A percentile compares a stretch with the other conserved stretches of the same genome.
Evolutionary conservation across 1,284 basidiomycete species (phyloP).

Genomic region (Marasmius sp.): DNA sequence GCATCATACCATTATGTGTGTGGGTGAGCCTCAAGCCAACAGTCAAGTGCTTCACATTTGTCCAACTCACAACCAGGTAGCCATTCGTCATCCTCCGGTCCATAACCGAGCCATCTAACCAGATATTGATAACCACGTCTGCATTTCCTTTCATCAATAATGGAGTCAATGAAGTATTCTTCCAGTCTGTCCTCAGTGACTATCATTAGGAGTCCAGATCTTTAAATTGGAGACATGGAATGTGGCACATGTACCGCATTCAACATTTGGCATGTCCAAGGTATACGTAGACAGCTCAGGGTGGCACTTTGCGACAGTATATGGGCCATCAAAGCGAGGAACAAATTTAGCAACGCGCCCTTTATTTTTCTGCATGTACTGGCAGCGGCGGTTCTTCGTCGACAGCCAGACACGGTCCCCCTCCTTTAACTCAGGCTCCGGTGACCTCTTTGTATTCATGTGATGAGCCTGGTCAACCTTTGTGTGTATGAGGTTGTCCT

Average conservation of each 20-base stretch:
- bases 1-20: not conserved
- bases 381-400: conserved; percentile 7
- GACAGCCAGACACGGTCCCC: conserved; percentile 19
- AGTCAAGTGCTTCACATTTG: conserved; percentile 20
- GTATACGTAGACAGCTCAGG: conserved; percentile 22
- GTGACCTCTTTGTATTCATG: conserved; percentile 15
- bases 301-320: conserved; percentile 4
- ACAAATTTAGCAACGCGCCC: conserved; percentile 26
- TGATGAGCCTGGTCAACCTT: conserved; percentile 16
- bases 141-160: not conserved
- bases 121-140: conserved; percentile 5
- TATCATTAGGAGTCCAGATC: conserved; percentile 11
- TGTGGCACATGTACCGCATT: conserved; percentile 13
- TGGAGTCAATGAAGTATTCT: conserved; percentile 1
- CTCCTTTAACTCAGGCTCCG: conserved; percentile 5
- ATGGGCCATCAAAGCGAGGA: conserved; percentile 24
- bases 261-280: conserved; percentile 15
- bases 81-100: conserved; percentile 7
- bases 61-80: not conserved
- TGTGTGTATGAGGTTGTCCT: conserved; percentile 11
- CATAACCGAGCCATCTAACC: conserved; percentile 2
- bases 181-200: conserved; percentile 2
- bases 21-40: conserved; percentile 11
- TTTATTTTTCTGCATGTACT: conserved; percentile 15
- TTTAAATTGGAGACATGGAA: conserved; percentile 24